These are phyloP conservation scores for Lactifluus pinguis DNA, from an alignment of 768 basidiomycete species.

Conservation along the genomic window DNA sequence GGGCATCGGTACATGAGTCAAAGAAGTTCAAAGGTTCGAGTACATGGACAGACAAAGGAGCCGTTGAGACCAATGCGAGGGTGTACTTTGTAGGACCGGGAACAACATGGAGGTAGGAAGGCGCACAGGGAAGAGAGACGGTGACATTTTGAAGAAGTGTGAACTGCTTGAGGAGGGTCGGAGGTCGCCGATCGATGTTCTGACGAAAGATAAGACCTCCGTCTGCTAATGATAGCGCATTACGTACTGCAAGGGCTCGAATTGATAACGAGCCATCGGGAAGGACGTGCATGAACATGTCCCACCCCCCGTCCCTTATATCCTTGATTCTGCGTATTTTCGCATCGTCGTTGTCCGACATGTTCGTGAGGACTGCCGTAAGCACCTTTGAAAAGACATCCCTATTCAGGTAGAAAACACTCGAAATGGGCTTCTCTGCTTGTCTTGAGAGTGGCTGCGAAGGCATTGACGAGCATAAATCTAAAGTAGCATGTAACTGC, in stretches of 20 bases:
- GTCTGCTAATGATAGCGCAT: neutral
- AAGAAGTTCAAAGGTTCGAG: conserved; percentile 56
- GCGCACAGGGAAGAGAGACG: conserved; percentile 37
- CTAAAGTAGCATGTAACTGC: conserved; percentile 75
- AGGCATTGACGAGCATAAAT: conserved; percentile 55
- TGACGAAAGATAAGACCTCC: conserved; percentile 25
- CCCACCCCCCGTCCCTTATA: conserved; percentile 65
- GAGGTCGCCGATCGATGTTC: conserved; percentile 87
- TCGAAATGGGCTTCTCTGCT: conserved; percentile 31
- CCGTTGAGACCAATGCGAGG: conserved; percentile 46
- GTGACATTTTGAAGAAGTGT: conserved; percentile 58
- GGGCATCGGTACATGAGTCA: conserved; percentile 42
- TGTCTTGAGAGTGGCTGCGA: conserved; percentile 27
- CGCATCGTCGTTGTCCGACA: conserved; percentile 34
- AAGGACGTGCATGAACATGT: conserved; percentile 66
- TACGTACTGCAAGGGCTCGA: conserved; percentile 62
- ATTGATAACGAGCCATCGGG: conserved; percentile 66
- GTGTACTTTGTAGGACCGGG: conserved; percentile 35
- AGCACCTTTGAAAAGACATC: conserved; percentile 46
- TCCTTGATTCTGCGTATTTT: conserved; percentile 44
- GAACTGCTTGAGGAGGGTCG: conserved; percentile 70
- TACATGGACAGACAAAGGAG: conserved; percentile 55
- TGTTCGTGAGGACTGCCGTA: conserved; percentile 31
- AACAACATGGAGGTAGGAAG: conserved; percentile 45
- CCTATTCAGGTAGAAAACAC: conserved; percentile 63